Base-by-base conservation (phyloP, 257 asterid species). In the Sherardia arvensis region DNA sequence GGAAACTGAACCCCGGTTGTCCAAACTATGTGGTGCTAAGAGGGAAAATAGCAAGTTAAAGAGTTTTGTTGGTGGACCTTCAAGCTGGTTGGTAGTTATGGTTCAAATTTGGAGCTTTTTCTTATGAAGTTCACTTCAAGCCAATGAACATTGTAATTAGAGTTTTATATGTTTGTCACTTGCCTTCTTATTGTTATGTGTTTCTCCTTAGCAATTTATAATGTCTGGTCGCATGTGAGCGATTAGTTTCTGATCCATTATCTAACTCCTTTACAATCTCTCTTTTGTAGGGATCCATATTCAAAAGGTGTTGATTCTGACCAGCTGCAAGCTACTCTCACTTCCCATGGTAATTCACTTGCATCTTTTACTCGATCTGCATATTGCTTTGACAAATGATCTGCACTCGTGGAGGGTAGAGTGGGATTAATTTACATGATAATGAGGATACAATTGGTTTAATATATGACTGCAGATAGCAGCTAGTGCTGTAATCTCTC, bases 271-370 rank as follows among this genome's bases (percentile, higher is more conserved):
- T 63, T 23, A 3, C 43, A 25, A 45, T 61, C n/a, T 33, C 57
- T 71, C 47, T 17, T 27, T 62, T 76, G 63, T 78, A 88, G 97
- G 98, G 86, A 86, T 82, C 95, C 98, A n/a, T 80, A 75, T 70
- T 81, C 89, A 23, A 76, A 77, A 75, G 89, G 89, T 53, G 78
- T 81, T 32, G 66, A 80, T 73, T 71, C 54, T 60, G 95, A 86
- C 30, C 85, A 84, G 72, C 69, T 88, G 85, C 85, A 79, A 78
- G 94, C 81, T 43, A 76, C 85, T 80, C 78, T 86, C 67, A 91
- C 96, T 77, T 83, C 87, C 63, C 70, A 69, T 78, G 98, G 97
- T 91, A 80, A 14, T 61, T 54, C 56, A 25, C 48, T 69, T 61
- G 55, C 28, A 15, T 75, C 68, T 51, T 34, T 49, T 62, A 73